phyloP scores from a whole-genome alignment of 192 early-diverging fungal genomes.

The Phlyctochytrium arcticum region DNA sequence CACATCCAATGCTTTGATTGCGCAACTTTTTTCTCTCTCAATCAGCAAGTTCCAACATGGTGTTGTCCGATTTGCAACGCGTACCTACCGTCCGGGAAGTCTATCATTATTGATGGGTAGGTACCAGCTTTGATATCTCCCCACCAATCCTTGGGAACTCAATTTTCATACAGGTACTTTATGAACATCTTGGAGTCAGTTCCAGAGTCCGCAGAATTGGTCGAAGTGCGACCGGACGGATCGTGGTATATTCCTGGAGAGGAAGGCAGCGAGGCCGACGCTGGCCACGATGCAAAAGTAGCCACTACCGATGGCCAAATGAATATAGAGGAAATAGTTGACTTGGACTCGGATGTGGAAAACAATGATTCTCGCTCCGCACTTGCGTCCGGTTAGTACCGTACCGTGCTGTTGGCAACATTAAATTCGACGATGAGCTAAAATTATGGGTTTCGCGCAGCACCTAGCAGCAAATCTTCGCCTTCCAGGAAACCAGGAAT shows the following conservation, averaged over 20 bases:
- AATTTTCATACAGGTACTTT: not conserved
- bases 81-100: conserved; percentile 31
- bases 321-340: not conserved
- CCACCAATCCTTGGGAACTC: not conserved
- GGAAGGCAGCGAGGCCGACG: not conserved
- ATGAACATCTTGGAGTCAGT: conserved; percentile 1
- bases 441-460: not conserved
- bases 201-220: not conserved
- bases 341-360: conserved; percentile 6
- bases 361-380: too few species aligned
- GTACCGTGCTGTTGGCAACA: not conserved
- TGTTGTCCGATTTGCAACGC: conserved; percentile 71
- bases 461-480: conserved; percentile 1
- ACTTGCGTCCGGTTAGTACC: not conserved
- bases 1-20: conserved; percentile 87
- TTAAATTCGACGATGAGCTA: not conserved
- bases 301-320: not conserved
- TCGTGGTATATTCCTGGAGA: conserved; percentile 5
- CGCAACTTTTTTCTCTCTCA: conserved; percentile 66
- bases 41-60: conserved; percentile 63
- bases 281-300: not conserved
- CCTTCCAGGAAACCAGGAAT: not conserved
- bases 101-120: conserved; percentile 6
- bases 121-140: not conserved
- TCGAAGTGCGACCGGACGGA: conserved; percentile 8